Percentiles rank a stretch among this genome's conserved stretches.
These are phyloP conservation scores for Edaphochlamys debaryana DNA, from an alignment of 139 green algal genomes.

Conservation along the genomic window DNA sequence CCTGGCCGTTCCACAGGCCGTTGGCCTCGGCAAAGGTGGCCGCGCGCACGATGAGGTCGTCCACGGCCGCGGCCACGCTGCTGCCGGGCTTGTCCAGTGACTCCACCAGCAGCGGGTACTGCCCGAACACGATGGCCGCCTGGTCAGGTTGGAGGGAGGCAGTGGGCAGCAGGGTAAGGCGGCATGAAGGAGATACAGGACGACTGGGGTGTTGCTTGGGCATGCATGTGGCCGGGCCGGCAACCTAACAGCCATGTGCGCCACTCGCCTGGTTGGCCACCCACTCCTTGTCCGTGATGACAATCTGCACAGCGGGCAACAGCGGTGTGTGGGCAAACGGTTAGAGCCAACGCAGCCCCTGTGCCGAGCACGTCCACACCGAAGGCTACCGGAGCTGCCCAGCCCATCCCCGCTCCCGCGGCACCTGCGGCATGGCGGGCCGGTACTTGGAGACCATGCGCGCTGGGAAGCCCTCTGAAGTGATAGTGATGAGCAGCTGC, in stretches of 20 bases:
- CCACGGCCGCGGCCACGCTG: slow-evolving; percentile 3
- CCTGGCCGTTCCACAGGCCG: slow-evolving; percentile 35
- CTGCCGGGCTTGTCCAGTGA: neutral
- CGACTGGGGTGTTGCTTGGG: too few species aligned
- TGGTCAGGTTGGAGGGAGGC: too few species aligned
- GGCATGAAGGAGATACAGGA: too few species aligned
- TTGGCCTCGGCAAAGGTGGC: slow-evolving; percentile 10
- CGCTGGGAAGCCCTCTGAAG: slow-evolving; percentile 50
- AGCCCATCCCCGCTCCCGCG: too few species aligned
- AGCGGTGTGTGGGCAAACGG: neutral
- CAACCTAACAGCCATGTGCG: too few species aligned
- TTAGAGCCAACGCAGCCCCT: too few species aligned
- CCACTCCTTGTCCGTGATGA: slow-evolving; percentile 36
- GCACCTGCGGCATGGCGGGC: slow-evolving; percentile 59
- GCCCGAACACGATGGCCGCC: slow-evolving; percentile 41
- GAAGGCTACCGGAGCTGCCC: too few species aligned
- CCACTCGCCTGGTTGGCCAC: slow-evolving; percentile 48
- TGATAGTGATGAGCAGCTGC: slow-evolving; percentile 63
- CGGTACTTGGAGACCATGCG: slow-evolving; percentile 73
- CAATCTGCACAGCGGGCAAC: slow-evolving; percentile 2
- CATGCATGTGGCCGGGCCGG: too few species aligned
- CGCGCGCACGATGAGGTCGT: slow-evolving; percentile 21
- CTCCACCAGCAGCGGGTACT: slow-evolving; percentile 50
- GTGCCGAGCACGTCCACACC: too few species aligned
- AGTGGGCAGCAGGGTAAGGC: too few species aligned